phyloP scores from a whole-genome alignment of 2,329 filamentous ascomycete genomes.

The Fusarium fracticaudum region DNA sequence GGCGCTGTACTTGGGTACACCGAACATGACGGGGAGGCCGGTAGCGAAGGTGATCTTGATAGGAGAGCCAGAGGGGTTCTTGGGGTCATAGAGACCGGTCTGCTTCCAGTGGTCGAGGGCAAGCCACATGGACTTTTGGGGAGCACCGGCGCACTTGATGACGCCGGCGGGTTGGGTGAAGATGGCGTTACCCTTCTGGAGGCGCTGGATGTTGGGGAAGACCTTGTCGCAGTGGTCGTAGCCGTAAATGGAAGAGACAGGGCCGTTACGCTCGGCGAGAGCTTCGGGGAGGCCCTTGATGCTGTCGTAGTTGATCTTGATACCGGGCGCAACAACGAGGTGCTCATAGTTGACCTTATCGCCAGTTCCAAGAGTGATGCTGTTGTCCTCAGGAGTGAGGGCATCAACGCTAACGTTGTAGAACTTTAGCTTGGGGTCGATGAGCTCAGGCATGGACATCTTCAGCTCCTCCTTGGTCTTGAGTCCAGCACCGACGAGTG shows the following conservation, averaged over 20 bases:
- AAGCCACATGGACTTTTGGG: slow-evolving; percentile 71
- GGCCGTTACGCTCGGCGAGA: slow-evolving; percentile 56
- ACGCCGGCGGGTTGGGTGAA: slow-evolving; percentile 68
- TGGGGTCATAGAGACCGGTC: slow-evolving; percentile 59
- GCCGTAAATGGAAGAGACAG: slow-evolving; percentile 66
- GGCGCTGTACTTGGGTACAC: slow-evolving; percentile 67
- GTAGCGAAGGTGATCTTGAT: slow-evolving; percentile 66
- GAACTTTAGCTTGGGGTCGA: slow-evolving; percentile 69
- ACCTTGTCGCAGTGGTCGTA: slow-evolving; percentile 66
- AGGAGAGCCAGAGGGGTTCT: slow-evolving; percentile 50
- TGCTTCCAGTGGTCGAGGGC: slow-evolving; percentile 68
- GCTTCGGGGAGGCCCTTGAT: slow-evolving; percentile 68
- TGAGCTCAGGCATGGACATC: slow-evolving; percentile 58
- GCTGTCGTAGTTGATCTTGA: slow-evolving; percentile 60
- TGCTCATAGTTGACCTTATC: slow-evolving; percentile 70
- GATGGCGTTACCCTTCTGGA: slow-evolving; percentile 62
- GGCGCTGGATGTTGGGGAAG: slow-evolving; percentile 57
- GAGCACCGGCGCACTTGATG: slow-evolving; percentile 70
- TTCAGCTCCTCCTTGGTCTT: slow-evolving; percentile 69
- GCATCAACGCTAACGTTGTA: slow-evolving; percentile 62
- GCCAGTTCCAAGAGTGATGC: slow-evolving; percentile 63
- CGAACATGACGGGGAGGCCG: slow-evolving; percentile 66
- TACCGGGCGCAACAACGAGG: slow-evolving; percentile 69
- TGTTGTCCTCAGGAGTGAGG: slow-evolving; percentile 66
- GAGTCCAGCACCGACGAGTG: slow-evolving; percentile 72